Conservation (phyloP, 495 filamentous ascomycete genomes). For the Tetracladium setigerum region DNA sequence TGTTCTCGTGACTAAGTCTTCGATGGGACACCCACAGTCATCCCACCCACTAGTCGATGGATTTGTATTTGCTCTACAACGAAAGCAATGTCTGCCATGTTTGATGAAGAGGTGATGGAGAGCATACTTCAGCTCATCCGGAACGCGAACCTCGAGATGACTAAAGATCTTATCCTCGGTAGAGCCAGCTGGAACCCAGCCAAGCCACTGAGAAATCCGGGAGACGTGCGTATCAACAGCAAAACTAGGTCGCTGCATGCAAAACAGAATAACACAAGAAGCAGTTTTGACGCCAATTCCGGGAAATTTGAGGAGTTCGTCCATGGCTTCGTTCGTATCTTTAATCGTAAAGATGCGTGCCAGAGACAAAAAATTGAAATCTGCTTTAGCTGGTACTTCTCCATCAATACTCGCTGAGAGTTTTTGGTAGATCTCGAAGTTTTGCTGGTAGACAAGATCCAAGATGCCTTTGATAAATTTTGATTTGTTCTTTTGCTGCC, state of each 20-base stretch:
- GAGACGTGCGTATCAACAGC: constrained; percentile 84
- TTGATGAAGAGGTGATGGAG: constrained; percentile 82
- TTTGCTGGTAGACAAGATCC: constrained; percentile 69
- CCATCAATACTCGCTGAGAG: constrained; percentile 4
- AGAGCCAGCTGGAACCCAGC: constrained; percentile 65
- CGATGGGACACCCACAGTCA: constrained; percentile 35
- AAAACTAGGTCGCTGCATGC: constrained; percentile 67
- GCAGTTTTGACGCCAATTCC: constrained; percentile 92
- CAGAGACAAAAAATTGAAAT: constrained; percentile 55
- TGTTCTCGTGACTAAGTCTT: constrained; percentile 28
- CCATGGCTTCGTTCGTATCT: constrained; percentile 58
- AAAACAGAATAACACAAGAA: constrained; percentile 77
- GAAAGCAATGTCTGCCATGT: constrained; percentile 74
- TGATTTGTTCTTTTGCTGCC: constrained; percentile 62
- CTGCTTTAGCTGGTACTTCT: constrained; percentile 38
- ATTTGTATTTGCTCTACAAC: constrained; percentile 58
- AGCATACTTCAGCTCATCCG: constrained; percentile 80
- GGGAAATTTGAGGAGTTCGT: constrained; percentile 63
- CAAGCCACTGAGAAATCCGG: constrained; percentile 74
- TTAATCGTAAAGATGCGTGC: constrained; percentile 67
- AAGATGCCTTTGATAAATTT: constrained; percentile 76
- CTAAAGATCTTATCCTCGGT: constrained; percentile 64
- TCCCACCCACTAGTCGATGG: constrained; percentile 38
- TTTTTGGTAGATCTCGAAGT: constrained; percentile 31
- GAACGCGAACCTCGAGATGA: constrained; percentile 75